Conservation (phyloP, 2,329 filamentous ascomycete genomes). For the Monilinia laxa region DNA sequence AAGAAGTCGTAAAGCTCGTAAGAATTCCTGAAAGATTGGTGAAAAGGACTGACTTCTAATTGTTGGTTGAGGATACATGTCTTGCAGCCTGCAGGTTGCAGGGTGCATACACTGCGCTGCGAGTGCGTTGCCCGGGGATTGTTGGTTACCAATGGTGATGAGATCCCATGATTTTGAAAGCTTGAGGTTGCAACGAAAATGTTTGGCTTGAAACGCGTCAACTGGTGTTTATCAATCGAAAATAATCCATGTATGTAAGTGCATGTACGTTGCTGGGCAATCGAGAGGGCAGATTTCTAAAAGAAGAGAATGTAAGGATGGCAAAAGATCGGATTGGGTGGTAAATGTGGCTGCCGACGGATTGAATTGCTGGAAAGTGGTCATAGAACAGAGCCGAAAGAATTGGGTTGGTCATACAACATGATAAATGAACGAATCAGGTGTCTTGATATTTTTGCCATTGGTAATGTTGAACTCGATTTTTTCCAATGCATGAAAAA, state of each 20-base stretch:
- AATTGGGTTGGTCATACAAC: background rate
- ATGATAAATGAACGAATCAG: conserved; percentile 3
- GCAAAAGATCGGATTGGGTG: background rate
- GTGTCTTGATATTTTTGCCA: background rate
- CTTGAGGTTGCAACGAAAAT: background rate
- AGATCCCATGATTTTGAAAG: conserved; percentile 19
- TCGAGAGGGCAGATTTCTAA: background rate
- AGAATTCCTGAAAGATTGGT: background rate
- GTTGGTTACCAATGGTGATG: conserved; percentile 22
- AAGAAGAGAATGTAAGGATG: conserved; percentile 9
- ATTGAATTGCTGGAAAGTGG: conserved; percentile 7
- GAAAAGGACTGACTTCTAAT: background rate
- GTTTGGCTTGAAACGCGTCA: conserved; percentile 5
- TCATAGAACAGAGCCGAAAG: conserved; percentile 9
- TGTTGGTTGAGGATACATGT: conserved; percentile 20
- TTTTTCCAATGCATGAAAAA: conserved; percentile 15
- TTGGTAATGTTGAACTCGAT: conserved; percentile 2
- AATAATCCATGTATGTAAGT: background rate
- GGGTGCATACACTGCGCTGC: background rate
- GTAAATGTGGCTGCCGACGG: background rate
- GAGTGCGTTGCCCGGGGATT: conserved; percentile 14
- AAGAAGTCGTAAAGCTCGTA: background rate
- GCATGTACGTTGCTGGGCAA: background rate
- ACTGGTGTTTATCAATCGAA: background rate
- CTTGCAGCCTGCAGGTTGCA: conserved; percentile 9